These are phyloP conservation scores for Scedosporium boydii DNA, from an alignment of 2,329 filamentous ascomycete species.

Conservation along the genomic window DNA sequence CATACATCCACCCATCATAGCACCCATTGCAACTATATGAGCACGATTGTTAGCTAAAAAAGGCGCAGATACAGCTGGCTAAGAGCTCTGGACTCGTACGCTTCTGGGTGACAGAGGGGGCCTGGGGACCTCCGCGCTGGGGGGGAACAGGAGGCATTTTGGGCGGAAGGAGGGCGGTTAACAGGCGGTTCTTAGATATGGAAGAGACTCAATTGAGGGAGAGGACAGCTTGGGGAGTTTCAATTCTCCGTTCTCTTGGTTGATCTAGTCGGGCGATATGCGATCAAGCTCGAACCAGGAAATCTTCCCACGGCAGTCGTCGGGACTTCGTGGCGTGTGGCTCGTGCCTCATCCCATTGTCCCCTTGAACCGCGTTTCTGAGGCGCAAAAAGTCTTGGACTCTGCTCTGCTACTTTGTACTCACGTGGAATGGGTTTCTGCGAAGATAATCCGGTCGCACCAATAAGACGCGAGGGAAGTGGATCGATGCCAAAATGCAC, in stretches of 20 bases:
- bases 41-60: background rate
- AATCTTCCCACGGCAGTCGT: background rate
- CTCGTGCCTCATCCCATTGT: background rate
- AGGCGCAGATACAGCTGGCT: background rate
- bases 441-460: background rate
- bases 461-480: background rate
- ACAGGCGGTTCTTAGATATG: too few species aligned
- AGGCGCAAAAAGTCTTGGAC: background rate
- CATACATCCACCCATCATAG: constrained; percentile 97
- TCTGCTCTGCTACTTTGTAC: background rate
- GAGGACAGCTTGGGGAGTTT: too few species aligned
- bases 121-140: background rate
- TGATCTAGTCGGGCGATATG: background rate
- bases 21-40: constrained; percentile 83
- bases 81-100: background rate
- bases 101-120: background rate
- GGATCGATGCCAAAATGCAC: background rate
- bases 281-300: background rate
- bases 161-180: background rate
- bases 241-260: too few species aligned
- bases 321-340: background rate
- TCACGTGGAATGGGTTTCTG: background rate
- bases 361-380: background rate
- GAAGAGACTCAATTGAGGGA: too few species aligned
- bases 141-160: background rate